phyloP scores from a whole-genome alignment of 2,329 filamentous ascomycete genomes.

The Lachnellula hyalina region DNA sequence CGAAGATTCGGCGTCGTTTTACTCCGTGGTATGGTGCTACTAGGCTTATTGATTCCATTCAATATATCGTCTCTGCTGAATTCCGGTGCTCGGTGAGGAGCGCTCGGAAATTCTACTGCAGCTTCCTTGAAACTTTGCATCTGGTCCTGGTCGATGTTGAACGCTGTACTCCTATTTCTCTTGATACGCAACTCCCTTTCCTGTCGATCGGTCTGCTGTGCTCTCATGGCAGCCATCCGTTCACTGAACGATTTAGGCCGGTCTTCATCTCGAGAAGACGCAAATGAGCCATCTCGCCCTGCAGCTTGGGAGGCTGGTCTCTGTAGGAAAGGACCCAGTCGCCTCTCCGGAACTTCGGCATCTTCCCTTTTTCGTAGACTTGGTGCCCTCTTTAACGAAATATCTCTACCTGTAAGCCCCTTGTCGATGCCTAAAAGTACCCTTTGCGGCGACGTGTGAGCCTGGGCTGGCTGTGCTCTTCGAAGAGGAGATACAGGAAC shows the following conservation, averaged over 20 bases:
- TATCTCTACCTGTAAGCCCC: constrained; percentile 70
- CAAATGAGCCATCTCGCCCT: constrained; percentile 13
- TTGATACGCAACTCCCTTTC: constrained; percentile 50
- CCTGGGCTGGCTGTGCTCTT: constrained; percentile 44
- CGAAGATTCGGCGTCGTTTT: constrained; percentile 29
- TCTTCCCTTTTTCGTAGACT: constrained; percentile 37
- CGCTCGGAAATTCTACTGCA: constrained; percentile 50
- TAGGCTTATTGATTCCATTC: constrained; percentile 25
- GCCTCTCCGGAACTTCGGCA: constrained; percentile 27
- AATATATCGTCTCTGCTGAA: constrained; percentile 62
- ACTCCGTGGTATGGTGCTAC: constrained; percentile 37
- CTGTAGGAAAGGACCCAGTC: constrained; percentile 39
- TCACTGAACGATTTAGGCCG: constrained; percentile 70
- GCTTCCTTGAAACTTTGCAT: constrained; percentile 55
- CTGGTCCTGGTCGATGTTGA: constrained; percentile 52
- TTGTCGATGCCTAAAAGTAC: constrained; percentile 86
- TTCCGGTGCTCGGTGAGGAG: constrained; percentile 42
- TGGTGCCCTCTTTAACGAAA: constrained; percentile 75
- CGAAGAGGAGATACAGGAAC: constrained; percentile 72
- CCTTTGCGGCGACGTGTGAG: constrained; percentile 70
- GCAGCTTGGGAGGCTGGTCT: constrained; percentile 33
- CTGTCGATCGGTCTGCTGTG: constrained; percentile 45
- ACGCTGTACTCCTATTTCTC: constrained; percentile 49
- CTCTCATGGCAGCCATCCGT: constrained; percentile 67
- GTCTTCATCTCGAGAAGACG: constrained; percentile 23